Evolutionary conservation across 805 yeast species (phyloP), one percentile per base, ranked within the genome.

Genomic region (Spathaspora sp.): DNA sequence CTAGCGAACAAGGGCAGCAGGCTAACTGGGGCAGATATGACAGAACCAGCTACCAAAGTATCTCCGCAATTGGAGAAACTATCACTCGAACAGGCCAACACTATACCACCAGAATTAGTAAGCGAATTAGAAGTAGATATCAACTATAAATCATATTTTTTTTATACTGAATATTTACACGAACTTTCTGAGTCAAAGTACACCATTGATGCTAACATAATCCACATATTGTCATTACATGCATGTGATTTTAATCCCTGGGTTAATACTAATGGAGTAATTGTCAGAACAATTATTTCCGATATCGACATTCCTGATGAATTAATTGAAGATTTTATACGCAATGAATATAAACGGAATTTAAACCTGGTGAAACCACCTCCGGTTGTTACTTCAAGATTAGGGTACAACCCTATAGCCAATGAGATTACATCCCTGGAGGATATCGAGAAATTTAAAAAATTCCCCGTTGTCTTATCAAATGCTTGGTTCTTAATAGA

Each of bases 211-310:
- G 40, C 20, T 31, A 42, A 42, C 40, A 12, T 53, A 18, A 43
- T 49, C 11, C 28, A 19, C 6, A 9, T 46, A 14, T n/a, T 56
- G 19, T 60, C 70, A 1, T 55, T 47, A 18, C 68, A 66, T 49
- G 26, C 53, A 29, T 68, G 69, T 45, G 70, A 72, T 0, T 26
- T 62, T 44, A 60, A 63, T 5, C 71, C 74, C 1, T 70, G 75
- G 74, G 49, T 62, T 3, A 50, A 54, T 2, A 42, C 29, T n/a
- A 60, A 59, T 44, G 46, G 63, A 17, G n/a, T 45, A 9, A 44
- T 58, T 5, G 49, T 49, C 12, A 23, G 19, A 29, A 35, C 49
- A 8, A 54, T 44, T 39, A 35, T 35, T 9, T n/a, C 40, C 3
- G 40, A 35, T 14, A 35, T 35, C 3, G 14, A 12, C 16, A 35